Conservation (phyloP, 441 rosid species). For the Cnidoscolus chayamansa region DNA sequence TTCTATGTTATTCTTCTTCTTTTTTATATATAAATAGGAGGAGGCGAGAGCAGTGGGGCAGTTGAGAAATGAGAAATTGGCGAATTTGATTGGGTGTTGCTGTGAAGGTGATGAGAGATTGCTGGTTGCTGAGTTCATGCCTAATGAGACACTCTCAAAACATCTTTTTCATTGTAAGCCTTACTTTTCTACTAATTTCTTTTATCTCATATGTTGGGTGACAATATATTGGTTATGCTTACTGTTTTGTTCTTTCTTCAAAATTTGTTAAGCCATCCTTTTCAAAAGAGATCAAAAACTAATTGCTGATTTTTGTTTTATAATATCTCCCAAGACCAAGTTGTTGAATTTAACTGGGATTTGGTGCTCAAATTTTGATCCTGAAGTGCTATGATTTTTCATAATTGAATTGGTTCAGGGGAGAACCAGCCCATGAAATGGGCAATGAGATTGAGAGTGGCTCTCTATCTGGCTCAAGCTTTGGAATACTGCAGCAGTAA, state of each 20-base stretch:
- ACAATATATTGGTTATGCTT: background rate
- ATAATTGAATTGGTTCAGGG: conserved; percentile 53
- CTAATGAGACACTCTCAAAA: conserved; percentile 86
- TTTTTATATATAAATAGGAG: conserved; percentile 40
- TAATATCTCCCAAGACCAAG: background rate
- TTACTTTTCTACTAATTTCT: conserved; percentile 1
- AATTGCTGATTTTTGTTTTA: background rate
- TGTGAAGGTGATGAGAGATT: conserved; percentile 90
- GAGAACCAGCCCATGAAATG: conserved; percentile 95
- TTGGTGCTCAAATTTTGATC: background rate
- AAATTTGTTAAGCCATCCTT: background rate
- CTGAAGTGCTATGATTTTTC: background rate
- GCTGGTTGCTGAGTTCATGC: conserved; percentile 94
- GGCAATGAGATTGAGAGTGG: conserved; percentile 95
- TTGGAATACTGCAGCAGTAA: conserved; percentile 81
- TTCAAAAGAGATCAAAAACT: conserved; percentile 6
- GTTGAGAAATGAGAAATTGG: conserved; percentile 73
- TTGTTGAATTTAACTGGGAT: background rate
- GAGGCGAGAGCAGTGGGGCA: conserved; percentile 88
- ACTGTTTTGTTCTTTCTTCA: background rate
- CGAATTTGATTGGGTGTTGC: conserved; percentile 85
- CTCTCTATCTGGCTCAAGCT: conserved; percentile 87
- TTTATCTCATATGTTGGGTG: background rate
- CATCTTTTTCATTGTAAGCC: conserved; percentile 85
- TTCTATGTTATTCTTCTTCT: conserved; percentile 18